Evolutionary conservation across 352 stramenopile species (phyloP).

Genomic region (Phytophthora parvispora): DNA sequence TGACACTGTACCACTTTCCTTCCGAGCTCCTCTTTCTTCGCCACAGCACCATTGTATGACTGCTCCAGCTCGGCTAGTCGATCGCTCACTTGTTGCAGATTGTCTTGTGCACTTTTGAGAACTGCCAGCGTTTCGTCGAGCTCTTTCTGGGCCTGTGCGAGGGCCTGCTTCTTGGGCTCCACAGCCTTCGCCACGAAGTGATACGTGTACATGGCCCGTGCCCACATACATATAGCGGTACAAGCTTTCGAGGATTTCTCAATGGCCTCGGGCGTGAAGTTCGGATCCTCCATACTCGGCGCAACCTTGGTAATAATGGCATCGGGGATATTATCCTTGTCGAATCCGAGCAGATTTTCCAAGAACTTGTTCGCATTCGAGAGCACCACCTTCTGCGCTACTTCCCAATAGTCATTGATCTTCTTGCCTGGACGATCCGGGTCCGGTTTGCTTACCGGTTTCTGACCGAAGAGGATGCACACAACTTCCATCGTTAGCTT

Average conservation of each 20-base stretch:
- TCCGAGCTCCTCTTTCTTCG: slow-evolving; percentile 93
- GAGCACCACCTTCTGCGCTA: slow-evolving; percentile 91
- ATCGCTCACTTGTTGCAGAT: slow-evolving; percentile 88
- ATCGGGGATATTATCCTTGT: slow-evolving; percentile 96
- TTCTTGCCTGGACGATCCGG: slow-evolving; percentile 92
- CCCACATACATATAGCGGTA: slow-evolving; percentile 95
- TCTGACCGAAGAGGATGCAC: slow-evolving; percentile 93
- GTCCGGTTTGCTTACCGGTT: slow-evolving; percentile 90
- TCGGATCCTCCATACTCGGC: slow-evolving; percentile 91
- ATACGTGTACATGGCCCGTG: slow-evolving; percentile 95
- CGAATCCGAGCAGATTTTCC: slow-evolving; percentile 89
- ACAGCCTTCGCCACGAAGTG: slow-evolving; percentile 93
- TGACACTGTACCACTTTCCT: slow-evolving; percentile 92
- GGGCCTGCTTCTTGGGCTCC: slow-evolving; percentile 92
- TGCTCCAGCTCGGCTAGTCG: slow-evolving; percentile 87
- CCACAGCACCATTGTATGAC: slow-evolving; percentile 85
- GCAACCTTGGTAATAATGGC: slow-evolving; percentile 86
- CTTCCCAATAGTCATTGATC: slow-evolving; percentile 94
- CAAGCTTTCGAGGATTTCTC: slow-evolving; percentile 94
- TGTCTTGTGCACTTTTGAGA: slow-evolving; percentile 83
- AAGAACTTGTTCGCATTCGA: slow-evolving; percentile 95
- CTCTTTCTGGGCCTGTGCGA: slow-evolving; percentile 87
- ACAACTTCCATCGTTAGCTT: slow-evolving; percentile 95
- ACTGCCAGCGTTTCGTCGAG: slow-evolving; percentile 90
- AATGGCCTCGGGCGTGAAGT: slow-evolving; percentile 93